phyloP scores from a whole-genome alignment of 2,329 filamentous ascomycete genomes.

The Aspergillus alliaceus region DNA sequence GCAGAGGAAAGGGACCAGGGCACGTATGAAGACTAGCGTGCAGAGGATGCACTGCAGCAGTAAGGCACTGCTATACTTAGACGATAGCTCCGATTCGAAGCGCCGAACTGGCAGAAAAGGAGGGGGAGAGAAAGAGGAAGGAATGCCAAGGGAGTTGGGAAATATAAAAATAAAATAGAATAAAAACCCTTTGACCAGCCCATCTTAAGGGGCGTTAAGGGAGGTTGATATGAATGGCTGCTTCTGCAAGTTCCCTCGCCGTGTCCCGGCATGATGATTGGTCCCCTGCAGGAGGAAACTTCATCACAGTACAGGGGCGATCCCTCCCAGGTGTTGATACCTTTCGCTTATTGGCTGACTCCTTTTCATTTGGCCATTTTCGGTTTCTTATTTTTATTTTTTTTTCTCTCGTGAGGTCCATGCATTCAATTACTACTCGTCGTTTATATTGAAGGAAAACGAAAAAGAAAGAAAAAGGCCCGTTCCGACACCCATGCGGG shows the following conservation, averaged over 20 bases:
- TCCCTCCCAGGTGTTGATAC: neutral
- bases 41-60: slow-evolving; percentile 22
- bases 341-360: neutral
- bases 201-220: neutral
- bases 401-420: neutral
- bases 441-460: too few relatives aligned
- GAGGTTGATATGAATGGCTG: neutral
- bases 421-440: neutral
- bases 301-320: slow-evolving; percentile 19
- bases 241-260: neutral
- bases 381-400: neutral
- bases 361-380: neutral
- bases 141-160: neutral
- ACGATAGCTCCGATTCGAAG: slow-evolving; percentile 17
- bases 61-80: neutral
- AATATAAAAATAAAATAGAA: slow-evolving; percentile 8
- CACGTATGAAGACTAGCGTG: slow-evolving; percentile 13
- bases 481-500: neutral
- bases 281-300: slow-evolving; percentile 19
- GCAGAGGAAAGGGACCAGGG: too few relatives aligned
- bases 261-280: slow-evolving; percentile 10
- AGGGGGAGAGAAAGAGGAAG: neutral
- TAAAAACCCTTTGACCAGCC: neutral
- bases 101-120: slow-evolving; percentile 12
- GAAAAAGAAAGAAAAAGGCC: too few relatives aligned